Evolutionary conservation across 345 rosid genomes (phyloP), one percentile per base, ranked within the genome.

Genomic region (Camelina hispida): DNA sequence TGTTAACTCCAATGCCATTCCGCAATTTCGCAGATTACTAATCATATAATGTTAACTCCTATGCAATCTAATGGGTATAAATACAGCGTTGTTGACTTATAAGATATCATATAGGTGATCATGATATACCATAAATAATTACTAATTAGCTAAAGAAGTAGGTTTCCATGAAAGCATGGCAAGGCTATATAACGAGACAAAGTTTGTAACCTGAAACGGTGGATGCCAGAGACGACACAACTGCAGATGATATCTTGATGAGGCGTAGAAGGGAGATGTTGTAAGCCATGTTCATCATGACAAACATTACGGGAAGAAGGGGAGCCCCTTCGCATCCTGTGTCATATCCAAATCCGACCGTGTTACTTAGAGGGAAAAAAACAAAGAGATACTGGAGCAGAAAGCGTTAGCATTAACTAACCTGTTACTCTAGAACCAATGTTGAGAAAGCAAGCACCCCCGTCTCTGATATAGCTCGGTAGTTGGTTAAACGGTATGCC

Each of bases 311-410:
- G 22, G 98, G 98, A 66, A 94, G 93, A 50, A 94, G 76, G 2
- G 98, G 98, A 18, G 97, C 96, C 42, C 98, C 98, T 23, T 87
- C 87, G 70, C 98, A 94, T 84, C 93, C 98, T 94, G 87, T 28
- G 47, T 78, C 7, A 61, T 78, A 62, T 13, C 43, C 70, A 78
- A 47, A 56, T 43, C 62, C 34, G 2, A 53, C 44, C 9, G 2
- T 46, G 53, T 55, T 70, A 44, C 55, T 13, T 35, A 44, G 60
- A 60, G 18, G 18, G 51, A 25, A 2, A 55, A 14, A 2, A 51
- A 7, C 25, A 10, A 18, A 3, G 46, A 59, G 56, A 18, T 50
- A 71, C 14, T 58, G 23, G 51, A 62, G 68, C 22, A 25, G n/a
- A n/a, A 40, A 46, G 69, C 30, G 54, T 32, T 16, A 62, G 69